Conservation (phyloP, 306 rosid species). For the Hippophae tibetana region DNA sequence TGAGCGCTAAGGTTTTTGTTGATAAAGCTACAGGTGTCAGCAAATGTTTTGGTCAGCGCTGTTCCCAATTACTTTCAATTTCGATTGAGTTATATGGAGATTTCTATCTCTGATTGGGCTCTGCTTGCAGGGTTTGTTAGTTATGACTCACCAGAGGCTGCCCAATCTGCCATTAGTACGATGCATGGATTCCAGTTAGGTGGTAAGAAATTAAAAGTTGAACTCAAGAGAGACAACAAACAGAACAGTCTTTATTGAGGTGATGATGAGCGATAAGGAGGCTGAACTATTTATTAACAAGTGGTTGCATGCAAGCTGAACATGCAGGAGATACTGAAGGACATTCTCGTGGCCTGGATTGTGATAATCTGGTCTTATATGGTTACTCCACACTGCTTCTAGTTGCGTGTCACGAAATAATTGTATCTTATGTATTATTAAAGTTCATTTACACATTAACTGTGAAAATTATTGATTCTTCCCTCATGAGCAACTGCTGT, state of each 20-base stretch:
- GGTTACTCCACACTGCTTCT: constrained; percentile 22
- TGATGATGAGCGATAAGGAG: constrained; percentile 29
- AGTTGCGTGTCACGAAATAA: constrained; percentile 41
- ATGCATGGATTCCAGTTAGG: constrained; percentile 93
- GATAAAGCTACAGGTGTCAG: constrained; percentile 97
- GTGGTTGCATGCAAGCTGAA: constrained; percentile 19
- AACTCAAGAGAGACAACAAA: constrained; percentile 93
- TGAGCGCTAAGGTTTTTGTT: constrained; percentile 94
- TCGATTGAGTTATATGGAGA: constrained; percentile 13
- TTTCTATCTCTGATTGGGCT: constrained; percentile 21
- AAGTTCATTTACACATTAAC: constrained; percentile 63
- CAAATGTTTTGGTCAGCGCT: constrained; percentile 89
- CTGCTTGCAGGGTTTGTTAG: constrained; percentile 85
- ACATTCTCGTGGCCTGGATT: constrained; percentile 22
- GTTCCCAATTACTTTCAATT: constrained; percentile 16
- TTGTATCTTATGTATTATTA: constrained; percentile 77
- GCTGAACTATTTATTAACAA: constrained; percentile 27
- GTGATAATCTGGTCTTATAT: constrained; percentile 17
- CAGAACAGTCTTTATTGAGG: constrained; percentile 72
- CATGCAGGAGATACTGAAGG: constrained; percentile 16
- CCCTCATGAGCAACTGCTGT: constrained; percentile 40
- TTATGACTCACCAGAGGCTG: constrained; percentile 80
- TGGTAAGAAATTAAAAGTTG: constrained; percentile 92
- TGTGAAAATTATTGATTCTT: constrained; percentile 86
- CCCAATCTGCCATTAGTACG: constrained; percentile 70